Conservation (phyloP, 2,329 filamentous ascomycete genomes). For the Nigrospora oryzae region DNA sequence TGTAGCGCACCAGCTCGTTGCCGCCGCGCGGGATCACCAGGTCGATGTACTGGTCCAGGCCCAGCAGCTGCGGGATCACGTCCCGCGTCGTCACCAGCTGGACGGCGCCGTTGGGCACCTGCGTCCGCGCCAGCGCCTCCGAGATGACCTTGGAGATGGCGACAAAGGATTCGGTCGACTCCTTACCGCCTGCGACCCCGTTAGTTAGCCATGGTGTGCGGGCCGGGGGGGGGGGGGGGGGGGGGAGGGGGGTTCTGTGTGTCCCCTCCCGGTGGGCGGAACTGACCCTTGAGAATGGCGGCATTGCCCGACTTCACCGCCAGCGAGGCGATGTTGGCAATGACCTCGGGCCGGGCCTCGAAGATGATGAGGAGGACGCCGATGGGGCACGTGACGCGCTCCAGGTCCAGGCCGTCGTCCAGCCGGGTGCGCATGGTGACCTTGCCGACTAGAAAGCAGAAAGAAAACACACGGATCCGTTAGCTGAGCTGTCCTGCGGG, state of each 20-base stretch:
- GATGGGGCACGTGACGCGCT: constrained; percentile 88
- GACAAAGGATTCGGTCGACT: constrained; percentile 90
- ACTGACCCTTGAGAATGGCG: constrained; percentile 78
- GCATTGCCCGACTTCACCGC: constrained; percentile 97
- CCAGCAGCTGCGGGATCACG: constrained; percentile 79
- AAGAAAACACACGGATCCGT: not conserved
- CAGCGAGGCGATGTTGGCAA: constrained; percentile 92
- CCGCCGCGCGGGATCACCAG: constrained; percentile 89
- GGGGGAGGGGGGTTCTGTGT: not conserved
- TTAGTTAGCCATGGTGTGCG: not conserved
- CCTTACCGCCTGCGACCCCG: constrained; percentile 65
- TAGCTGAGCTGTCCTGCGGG: not conserved
- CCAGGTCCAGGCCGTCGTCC: constrained; percentile 77
- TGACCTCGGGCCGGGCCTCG: constrained; percentile 93
- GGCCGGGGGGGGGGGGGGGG: not conserved
- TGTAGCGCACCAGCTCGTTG: constrained; percentile 82
- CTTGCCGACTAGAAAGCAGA: constrained; percentile 57
- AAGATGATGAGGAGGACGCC: constrained; percentile 98
- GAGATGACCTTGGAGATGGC: constrained; percentile 85
- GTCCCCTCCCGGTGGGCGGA: not conserved
- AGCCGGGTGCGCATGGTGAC: constrained; percentile 76
- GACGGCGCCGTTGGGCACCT: constrained; percentile 77
- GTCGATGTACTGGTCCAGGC: constrained; percentile 80
- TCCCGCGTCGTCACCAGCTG: constrained; percentile 93
- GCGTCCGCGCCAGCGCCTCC: constrained; percentile 59